These are phyloP conservation scores for Solanum dulcamara DNA, from an alignment of 257 asterid genomes.

Conservation along the genomic window DNA sequence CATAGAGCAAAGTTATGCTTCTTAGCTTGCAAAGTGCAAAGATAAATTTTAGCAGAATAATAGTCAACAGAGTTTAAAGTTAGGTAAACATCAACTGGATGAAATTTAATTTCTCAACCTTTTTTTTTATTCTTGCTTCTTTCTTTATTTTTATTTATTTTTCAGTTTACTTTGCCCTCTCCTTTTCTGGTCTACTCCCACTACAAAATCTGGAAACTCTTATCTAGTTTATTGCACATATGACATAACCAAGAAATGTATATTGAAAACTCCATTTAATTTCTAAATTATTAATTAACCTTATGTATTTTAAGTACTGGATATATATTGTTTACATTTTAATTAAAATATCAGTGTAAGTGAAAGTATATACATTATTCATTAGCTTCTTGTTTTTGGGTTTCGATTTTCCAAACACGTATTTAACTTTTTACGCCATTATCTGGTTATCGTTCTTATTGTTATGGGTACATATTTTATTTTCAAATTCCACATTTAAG, in stretches of 20 bases:
- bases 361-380: neutral
- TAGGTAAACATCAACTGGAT: neutral
- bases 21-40: neutral
- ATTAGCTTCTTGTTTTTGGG: neutral
- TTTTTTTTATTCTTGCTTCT: neutral
- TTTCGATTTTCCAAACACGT: neutral
- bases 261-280: neutral
- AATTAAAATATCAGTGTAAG: neutral
- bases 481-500: neutral
- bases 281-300: neutral
- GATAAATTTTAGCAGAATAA: neutral
- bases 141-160: neutral
- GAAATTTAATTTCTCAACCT: neutral
- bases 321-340: neutral
- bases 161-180: neutral
- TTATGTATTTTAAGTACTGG: neutral
- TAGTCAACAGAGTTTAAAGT: neutral
- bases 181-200: neutral
- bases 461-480: neutral
- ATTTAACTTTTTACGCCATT: neutral
- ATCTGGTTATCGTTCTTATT: neutral
- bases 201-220: neutral
- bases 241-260: neutral
- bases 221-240: neutral
- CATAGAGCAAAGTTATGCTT: neutral